Base-by-base conservation (phyloP, 1,139 yeast genomes). In the Candida gigantensis region DNA sequence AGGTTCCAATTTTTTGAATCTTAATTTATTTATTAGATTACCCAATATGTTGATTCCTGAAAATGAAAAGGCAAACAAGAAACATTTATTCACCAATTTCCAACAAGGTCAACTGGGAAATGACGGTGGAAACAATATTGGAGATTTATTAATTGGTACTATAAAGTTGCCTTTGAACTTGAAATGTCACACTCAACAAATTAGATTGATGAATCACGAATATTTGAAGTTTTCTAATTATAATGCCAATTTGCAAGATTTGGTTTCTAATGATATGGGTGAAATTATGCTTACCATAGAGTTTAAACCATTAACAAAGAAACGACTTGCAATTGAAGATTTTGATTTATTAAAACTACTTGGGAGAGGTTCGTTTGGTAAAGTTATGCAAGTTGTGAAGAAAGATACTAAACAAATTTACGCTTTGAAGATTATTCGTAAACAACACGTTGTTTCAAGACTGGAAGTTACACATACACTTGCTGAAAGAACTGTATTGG, bases 351-450 rank as follows among this genome's bases (percentile, higher is more conserved):
- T 92, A 50, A 92, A 92, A 61, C 98, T 92, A 14, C 88, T 92
- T 40, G 98, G 98, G 31, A 92, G 92, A 59, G 98, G 98, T 3
- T 88, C 97, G 2, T 94, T 92, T 62, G 98, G 98, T 37, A 92
- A 94, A 62, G 98, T 92, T 40, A 92, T 92, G 97, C 98, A 92
- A 62, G 98, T 92, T 30, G 81, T 89, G 42, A 92, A 92, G 65
- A 86, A 86, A 51, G 97, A 92, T 61, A 92, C 98, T 8, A 84
- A 84, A 47, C 95, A 90, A 57, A 83, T 92, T 25, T 92, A 92
- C 60, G 98, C 98, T 3, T 70, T 92, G 57, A 92, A 92, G 58
- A 89, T 97, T 1, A 80, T 92, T 46, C 76, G 97, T 50, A 92
- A 92, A 58, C 89, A 95, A 17, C 96, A 92, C 57, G 88, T 92